These are phyloP conservation scores for Arabidopsis hybrid DNA, from an alignment of 441 rosid genomes.

Conservation along the genomic window DNA sequence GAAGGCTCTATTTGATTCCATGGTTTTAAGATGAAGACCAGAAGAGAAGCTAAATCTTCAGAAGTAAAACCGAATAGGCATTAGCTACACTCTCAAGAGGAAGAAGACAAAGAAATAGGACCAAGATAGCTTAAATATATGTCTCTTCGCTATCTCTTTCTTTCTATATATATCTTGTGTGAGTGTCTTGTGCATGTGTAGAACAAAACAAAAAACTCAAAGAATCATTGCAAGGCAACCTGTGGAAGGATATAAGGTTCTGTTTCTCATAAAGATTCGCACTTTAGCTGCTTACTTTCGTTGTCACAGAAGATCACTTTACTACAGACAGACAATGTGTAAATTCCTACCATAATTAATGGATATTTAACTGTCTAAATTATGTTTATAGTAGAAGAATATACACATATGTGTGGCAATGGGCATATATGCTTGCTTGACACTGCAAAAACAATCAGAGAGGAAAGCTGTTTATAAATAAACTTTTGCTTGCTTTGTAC, in stretches of 20 bases:
- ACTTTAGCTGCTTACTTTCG: conserved; percentile 55
- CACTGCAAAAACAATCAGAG: conserved; percentile 49
- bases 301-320: conserved; percentile 47
- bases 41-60: no score
- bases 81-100: conserved; percentile 21
- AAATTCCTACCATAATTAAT: not conserved
- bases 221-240: conserved; percentile 41
- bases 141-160: conserved; percentile 1
- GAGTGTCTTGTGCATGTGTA: conserved; percentile 36
- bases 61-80: conserved; percentile 28
- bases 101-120: conserved; percentile 16
- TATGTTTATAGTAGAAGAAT: conserved; percentile 10
- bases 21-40: conserved; percentile 28
- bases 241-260: conserved; percentile 47
- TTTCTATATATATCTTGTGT: conserved; percentile 4
- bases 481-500: conserved; percentile 93
- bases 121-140: conserved; percentile 19
- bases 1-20: conserved; percentile 45
- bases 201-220: conserved; percentile 9
- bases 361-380: not conserved
- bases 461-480: conserved; percentile 40
- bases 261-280: conserved; percentile 56
- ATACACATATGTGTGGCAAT: conserved; percentile 9
- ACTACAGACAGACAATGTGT: conserved; percentile 26
- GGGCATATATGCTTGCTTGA: conserved; percentile 87